phyloP scores from a whole-genome alignment of 495 filamentous ascomycete genomes.

The Aspergillus haitiensis region DNA sequence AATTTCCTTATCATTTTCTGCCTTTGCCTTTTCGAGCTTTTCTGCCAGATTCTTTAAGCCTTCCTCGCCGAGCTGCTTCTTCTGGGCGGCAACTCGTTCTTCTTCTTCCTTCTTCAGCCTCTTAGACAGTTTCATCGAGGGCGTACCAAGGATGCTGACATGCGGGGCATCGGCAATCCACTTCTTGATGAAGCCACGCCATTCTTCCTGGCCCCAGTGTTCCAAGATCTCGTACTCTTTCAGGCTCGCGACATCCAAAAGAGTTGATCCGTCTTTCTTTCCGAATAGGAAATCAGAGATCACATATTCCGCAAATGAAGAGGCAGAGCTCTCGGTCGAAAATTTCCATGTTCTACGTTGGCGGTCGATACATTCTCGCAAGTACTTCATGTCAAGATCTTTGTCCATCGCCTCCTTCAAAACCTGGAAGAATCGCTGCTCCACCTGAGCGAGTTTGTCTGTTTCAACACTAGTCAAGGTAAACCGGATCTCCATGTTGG shows the following conservation, averaged over 20 bases:
- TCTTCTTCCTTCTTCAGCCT: conserved; percentile 72
- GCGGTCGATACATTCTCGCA: conserved; percentile 79
- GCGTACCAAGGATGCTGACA: conserved; percentile 83
- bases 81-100: conserved; percentile 55
- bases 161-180: conserved; percentile 87
- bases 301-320: conserved; percentile 74
- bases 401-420: conserved; percentile 76
- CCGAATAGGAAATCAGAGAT: conserved; percentile 93
- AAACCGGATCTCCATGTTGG: conserved; percentile 80
- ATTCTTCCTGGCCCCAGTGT: conserved; percentile 77
- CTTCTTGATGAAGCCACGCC: conserved; percentile 75
- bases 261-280: conserved; percentile 75
- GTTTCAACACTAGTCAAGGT: conserved; percentile 82
- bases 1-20: conserved; percentile 78
- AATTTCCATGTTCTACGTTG: conserved; percentile 77
- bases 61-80: conserved; percentile 60
- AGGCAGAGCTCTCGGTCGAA: conserved; percentile 69
- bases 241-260: conserved; percentile 66
- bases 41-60: conserved; percentile 70
- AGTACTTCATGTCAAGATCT: conserved; percentile 82
- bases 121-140: conserved; percentile 67
- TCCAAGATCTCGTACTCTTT: conserved; percentile 74
- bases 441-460: conserved; percentile 76
- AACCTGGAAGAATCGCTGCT: conserved; percentile 80
- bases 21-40: conserved; percentile 75